These are phyloP conservation scores for Porcisia deanei DNA, from an alignment of 208 protist species.

Conservation along the genomic window DNA sequence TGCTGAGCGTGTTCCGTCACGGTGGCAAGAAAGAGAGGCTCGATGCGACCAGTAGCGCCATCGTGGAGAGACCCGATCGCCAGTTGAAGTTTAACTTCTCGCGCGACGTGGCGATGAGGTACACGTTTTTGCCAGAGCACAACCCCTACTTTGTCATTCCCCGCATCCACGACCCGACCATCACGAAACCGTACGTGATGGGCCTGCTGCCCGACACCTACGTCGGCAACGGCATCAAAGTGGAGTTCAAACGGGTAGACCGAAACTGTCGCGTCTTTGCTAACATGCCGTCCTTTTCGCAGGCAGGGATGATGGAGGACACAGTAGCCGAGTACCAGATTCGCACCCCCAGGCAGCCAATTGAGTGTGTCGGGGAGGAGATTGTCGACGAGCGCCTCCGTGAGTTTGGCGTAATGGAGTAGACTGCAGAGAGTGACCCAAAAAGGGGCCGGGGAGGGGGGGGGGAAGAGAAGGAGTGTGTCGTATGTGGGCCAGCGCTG, in stretches of 20 bases:
- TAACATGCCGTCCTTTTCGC: constrained; percentile 75
- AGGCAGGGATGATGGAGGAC: constrained; percentile 49
- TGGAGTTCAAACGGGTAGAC: constrained; percentile 73
- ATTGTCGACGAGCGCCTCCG: constrained; percentile 67
- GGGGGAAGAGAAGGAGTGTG: not conserved
- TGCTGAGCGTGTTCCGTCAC: constrained; percentile 67
- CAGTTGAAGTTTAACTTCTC: constrained; percentile 82
- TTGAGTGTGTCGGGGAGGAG: constrained; percentile 50
- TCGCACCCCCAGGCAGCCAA: constrained; percentile 64
- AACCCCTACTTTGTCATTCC: constrained; percentile 80
- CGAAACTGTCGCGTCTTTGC: constrained; percentile 67
- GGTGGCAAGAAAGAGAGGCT: constrained; percentile 67
- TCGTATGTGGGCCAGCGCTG: not conserved
- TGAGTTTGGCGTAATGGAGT: constrained; percentile 62
- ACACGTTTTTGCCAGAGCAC: constrained; percentile 68
- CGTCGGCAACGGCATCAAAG: constrained; percentile 65
- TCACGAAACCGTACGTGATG: constrained; percentile 68
- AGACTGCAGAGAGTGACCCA: not conserved
- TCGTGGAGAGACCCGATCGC: constrained; percentile 69
- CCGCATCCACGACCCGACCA: constrained; percentile 57
- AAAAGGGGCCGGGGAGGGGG: not conserved
- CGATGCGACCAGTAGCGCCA: constrained; percentile 63
- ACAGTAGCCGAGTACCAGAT: constrained; percentile 73
- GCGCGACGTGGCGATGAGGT: constrained; percentile 67
- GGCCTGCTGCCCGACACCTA: constrained; percentile 72